Percentiles rank a stretch among this genome's conserved stretches.
phyloP scores from a whole-genome alignment of 2,329 filamentous ascomycete genomes.

The Diaporthe citriasiana region DNA sequence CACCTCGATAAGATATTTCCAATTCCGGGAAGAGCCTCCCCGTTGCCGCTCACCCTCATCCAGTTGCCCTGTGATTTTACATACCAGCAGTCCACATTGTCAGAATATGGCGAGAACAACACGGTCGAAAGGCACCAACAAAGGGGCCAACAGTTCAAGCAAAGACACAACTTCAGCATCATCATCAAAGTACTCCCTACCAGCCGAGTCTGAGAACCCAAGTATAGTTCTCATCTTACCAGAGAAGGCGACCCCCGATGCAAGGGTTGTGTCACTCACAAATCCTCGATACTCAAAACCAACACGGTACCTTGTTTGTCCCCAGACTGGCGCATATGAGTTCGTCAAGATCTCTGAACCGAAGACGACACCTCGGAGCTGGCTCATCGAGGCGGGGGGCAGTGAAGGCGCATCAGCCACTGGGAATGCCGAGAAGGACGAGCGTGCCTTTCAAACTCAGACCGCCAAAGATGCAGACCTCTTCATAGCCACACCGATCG shows the following conservation, averaged over 20 bases:
- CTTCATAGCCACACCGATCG: conserved; percentile 86
- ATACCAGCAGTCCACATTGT: neutral
- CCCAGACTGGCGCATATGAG: conserved; percentile 74
- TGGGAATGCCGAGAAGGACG: conserved; percentile 41
- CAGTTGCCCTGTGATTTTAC: neutral
- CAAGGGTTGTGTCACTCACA: conserved; percentile 71
- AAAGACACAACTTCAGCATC: conserved; percentile 47
- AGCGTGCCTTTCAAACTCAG: conserved; percentile 50
- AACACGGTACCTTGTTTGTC: conserved; percentile 73
- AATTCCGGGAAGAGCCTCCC: conserved; percentile 6
- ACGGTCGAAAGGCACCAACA: conserved; percentile 57
- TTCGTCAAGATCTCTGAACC: conserved; percentile 71
- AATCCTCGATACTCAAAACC: conserved; percentile 70
- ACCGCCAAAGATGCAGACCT: conserved; percentile 78
- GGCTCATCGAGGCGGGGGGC: conserved; percentile 64
- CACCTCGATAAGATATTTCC: conserved; percentile 7
- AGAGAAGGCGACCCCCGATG: conserved; percentile 63
- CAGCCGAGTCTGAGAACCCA: conserved; percentile 57
- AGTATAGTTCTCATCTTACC: conserved; percentile 74
- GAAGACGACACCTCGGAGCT: conserved; percentile 70
- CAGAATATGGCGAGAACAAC: conserved; percentile 66
- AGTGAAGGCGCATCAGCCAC: conserved; percentile 31
- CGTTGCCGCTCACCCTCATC: neutral
- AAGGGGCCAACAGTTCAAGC: conserved; percentile 47
- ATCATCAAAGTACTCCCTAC: conserved; percentile 58